Evolutionary conservation across 139 green algal species (phyloP), one percentile per base, ranked within the genome.

Genomic region (Mychonastes homosphaera): DNA sequence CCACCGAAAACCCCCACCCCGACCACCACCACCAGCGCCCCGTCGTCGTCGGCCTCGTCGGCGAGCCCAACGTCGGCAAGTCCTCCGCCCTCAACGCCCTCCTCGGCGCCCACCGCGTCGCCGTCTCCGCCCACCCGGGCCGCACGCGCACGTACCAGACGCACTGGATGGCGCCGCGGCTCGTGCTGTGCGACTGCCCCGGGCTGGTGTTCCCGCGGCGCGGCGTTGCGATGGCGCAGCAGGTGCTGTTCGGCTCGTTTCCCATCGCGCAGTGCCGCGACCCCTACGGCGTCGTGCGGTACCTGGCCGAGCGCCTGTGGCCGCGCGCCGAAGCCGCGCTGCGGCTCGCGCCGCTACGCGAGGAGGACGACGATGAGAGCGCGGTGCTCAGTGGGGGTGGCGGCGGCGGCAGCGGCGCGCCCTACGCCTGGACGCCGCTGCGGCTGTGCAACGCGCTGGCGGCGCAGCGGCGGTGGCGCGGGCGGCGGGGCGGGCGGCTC

Each of bases 111-210:
- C 74, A 87, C 60, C 54, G 67, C 29, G 60, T 63, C 7, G 61
- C 49, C 7, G 50, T 61, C 23, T 62, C 39, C 18, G 46, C 38
- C 23, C 50, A 59, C 24, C 51, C 48, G 0, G 79, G 79, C 1
- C 65, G 77, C 32, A 87, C 79, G 33, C 84, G 83, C 64, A 69
- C 83, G 61, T 80, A 81, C 67, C 79, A 87, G 77, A 87, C 79
- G 16, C 73, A 84, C 73, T 69, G 62, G 44, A 67, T 81, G 50
- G 46, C 51, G 4, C 59, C 33, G 26, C 47, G 44, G 8, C 68
- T 84, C 8, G 69, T 84, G 73, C 61, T 87, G 56, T 83, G 74
- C 49, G 79, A 87, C 58, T 84, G 76, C 69, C 79, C 79, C 0
- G 79, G 79, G 2, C 63, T 87, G 26, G 79, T 87, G n/a, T 87